Base-by-base conservation (phyloP, 2,329 filamentous ascomycete genomes). In the Cercospora sp. region DNA sequence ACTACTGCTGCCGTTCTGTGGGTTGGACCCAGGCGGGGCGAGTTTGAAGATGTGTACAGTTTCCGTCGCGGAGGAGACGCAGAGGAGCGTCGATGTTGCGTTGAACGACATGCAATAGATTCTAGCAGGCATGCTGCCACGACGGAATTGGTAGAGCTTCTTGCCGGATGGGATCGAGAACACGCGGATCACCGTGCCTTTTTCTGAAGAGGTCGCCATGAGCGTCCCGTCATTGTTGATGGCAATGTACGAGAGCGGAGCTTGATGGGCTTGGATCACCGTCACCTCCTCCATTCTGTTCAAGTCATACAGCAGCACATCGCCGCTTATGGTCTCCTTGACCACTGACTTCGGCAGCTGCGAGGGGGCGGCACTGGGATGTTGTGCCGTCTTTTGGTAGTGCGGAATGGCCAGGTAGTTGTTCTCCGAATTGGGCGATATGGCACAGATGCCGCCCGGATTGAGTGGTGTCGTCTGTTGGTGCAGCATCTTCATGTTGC, bases 101-200 rank as follows among this genome's bases (percentile, higher is more conserved):
- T 99, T 99, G 82, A 99, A 99, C 1, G 94, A 96, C 93, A 99
- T 97, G 87, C 93, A 96, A 82, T 94, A 97, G 74, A 99, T 99
- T 48, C 92, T 91, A 1, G 94, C 94, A 0, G 95, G 95, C 80
- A 97, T 97, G 2, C 94, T 97, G 53, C 95, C 95, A 71, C 95
- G 89, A 68, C 95, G 89, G 81, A 99, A 99, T 78, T 99, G 94
- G 79, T 94, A 98, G 18, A 99, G 86, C 79, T 98, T 99, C 76
- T 94, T 90, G 10, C 92, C 95, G 71, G 90, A 89, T 2, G 95
- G 95, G 1, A 99, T 88, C 0, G 92, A 93, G 80, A 99, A 99
- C 63, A 99, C 93, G 16, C 95, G 90, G 71, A 99, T 96, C 69
- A 99, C 96, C 0, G 95, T 99, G 71, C 95, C 95, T 63, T 96